Evolutionary conservation across 768 basidiomycete species (phyloP).

Genomic region (Suillus bovinus): DNA sequence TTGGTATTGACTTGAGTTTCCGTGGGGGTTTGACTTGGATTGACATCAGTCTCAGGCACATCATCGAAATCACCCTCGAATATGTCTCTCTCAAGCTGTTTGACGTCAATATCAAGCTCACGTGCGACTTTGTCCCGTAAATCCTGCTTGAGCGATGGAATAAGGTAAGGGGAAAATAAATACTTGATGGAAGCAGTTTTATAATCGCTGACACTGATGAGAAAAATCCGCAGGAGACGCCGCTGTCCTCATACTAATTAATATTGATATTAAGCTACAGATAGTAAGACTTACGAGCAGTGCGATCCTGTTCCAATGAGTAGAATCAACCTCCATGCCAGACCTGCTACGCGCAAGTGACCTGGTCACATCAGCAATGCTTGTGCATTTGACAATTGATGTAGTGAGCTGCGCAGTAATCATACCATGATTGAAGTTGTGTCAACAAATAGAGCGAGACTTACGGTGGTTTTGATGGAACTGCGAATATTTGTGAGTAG

Average conservation of each 20-base stretch:
- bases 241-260: not conserved
- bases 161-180: conserved; percentile 8
- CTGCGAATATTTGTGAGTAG: not conserved
- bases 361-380: no score
- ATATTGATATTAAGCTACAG: not conserved
- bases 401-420: not conserved
- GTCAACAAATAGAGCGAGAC: no score
- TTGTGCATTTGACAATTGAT: conserved; percentile 3
- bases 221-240: not conserved
- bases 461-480: conserved; percentile 3
- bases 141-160: not conserved
- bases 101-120: not conserved
- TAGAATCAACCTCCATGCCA: conserved; percentile 7
- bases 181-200: not conserved
- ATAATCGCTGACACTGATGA: not conserved
- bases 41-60: not conserved
- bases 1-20: not conserved
- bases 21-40: not conserved
- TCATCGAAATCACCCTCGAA: no score
- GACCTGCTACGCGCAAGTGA: not conserved
- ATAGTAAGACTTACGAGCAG: conserved; percentile 1
- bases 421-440: no score
- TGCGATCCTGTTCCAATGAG: conserved; percentile 10
- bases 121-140: conserved; percentile 7
- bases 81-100: no score